Evolutionary conservation across 768 basidiomycete genomes (phyloP).

Genomic region (Lactifluus piperatus): DNA sequence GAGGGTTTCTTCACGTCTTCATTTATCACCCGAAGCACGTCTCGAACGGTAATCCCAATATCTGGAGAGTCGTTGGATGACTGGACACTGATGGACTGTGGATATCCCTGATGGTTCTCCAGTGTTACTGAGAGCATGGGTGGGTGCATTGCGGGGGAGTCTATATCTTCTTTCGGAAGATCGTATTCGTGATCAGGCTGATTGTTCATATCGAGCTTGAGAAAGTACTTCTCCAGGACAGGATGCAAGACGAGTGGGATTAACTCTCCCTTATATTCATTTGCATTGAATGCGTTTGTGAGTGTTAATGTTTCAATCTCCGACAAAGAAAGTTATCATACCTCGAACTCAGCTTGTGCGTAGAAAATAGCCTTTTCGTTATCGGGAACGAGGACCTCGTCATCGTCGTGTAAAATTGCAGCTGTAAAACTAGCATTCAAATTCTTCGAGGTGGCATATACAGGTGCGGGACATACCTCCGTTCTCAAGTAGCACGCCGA

Average conservation of each 20-base stretch:
- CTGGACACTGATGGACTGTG: neutral
- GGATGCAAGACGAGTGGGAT: conserved; percentile 12
- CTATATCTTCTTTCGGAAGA: conserved; percentile 6
- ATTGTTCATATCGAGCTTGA: conserved; percentile 2
- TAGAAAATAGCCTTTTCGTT: conserved; percentile 6
- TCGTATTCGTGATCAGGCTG: conserved; percentile 9
- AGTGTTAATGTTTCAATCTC: too few species aligned
- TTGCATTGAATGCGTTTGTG: neutral
- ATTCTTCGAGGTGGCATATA: neutral
- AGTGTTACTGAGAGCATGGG: conserved; percentile 3
- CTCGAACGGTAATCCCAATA: conserved; percentile 6
- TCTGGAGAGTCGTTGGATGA: neutral
- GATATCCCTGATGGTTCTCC: conserved; percentile 11
- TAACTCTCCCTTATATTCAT: conserved; percentile 1
- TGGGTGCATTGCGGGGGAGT: neutral
- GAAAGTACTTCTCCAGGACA: conserved; percentile 5
- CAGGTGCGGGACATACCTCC: neutral
- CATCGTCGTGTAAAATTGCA: conserved; percentile 3
- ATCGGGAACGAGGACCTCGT: neutral
- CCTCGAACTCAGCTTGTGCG: conserved; percentile 4
- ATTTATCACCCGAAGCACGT: conserved; percentile 2
- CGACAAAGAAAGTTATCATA: neutral
- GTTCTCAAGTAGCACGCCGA: conserved; percentile 3
- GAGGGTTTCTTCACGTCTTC: conserved; percentile 4
- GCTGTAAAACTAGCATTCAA: neutral